A percentile compares a stretch with the other conserved stretches of the same genome.
Evolutionary conservation across 768 basidiomycete genomes (phyloP).

Genomic region (Clavaria fumosa): DNA sequence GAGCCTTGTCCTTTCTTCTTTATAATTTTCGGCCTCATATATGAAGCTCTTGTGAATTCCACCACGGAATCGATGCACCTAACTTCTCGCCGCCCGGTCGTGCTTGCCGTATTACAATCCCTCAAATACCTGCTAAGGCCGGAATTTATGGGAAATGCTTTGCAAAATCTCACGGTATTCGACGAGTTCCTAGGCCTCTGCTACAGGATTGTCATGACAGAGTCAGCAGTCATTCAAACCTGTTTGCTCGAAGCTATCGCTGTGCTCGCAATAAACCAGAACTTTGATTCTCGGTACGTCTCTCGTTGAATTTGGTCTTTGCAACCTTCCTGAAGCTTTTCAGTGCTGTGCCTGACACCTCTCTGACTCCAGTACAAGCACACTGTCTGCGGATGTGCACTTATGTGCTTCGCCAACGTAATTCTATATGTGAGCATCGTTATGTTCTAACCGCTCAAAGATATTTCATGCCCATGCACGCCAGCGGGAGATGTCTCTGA

Average conservation of each 20-base stretch:
- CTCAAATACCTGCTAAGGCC: conserved; percentile 68
- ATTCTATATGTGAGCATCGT: conserved; percentile 43
- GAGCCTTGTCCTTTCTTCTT: conserved; percentile 79
- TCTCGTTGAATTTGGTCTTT: conserved; percentile 1
- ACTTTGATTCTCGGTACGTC: conserved; percentile 2
- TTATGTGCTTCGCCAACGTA: conserved; percentile 60
- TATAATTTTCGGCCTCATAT: conserved; percentile 85
- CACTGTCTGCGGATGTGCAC: conserved; percentile 78
- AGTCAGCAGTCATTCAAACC: conserved; percentile 53
- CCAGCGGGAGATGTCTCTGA: conserved; percentile 38
- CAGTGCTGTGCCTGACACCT: conserved; percentile 12
- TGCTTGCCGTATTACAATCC: conserved; percentile 55
- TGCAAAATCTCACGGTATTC: conserved; percentile 71
- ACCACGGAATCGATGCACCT: conserved; percentile 40
- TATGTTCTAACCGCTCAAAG: conserved; percentile 39
- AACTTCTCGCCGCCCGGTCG: conserved; percentile 28
- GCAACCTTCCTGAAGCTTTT: neutral
- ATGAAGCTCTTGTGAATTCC: conserved; percentile 63
- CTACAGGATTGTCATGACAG: conserved; percentile 83
- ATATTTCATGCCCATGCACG: neutral
- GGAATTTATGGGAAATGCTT: conserved; percentile 65
- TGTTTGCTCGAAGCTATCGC: conserved; percentile 58
- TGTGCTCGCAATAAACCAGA: conserved; percentile 33
- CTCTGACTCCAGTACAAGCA: conserved; percentile 30
- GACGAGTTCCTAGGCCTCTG: conserved; percentile 82